phyloP scores from a whole-genome alignment of 768 basidiomycete genomes.

The Lactarius tabidus region DNA sequence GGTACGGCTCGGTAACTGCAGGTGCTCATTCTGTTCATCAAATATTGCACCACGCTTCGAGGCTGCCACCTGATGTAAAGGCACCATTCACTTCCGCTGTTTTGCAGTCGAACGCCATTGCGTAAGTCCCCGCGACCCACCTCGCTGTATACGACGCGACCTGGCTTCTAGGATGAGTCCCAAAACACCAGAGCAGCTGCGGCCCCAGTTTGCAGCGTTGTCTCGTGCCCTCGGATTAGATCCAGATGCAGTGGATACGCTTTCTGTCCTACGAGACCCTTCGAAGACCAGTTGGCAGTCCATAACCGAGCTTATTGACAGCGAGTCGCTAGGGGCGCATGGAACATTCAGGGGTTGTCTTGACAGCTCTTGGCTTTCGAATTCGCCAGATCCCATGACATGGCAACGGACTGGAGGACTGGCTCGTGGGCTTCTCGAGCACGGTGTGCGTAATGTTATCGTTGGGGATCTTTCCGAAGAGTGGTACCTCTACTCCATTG shows the following conservation, averaged over 20 bases:
- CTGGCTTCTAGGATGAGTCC: slow-evolving; percentile 43
- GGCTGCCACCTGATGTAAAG: slow-evolving; percentile 48
- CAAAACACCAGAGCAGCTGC: slow-evolving; percentile 54
- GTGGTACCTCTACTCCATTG: slow-evolving; percentile 74
- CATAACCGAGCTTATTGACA: slow-evolving; percentile 58
- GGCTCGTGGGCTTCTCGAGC: slow-evolving; percentile 47
- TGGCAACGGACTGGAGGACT: slow-evolving; percentile 65
- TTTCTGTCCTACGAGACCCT: slow-evolving; percentile 50
- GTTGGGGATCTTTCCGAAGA: slow-evolving; percentile 71
- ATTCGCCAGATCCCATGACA: slow-evolving; percentile 53
- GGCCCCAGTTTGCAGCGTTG: slow-evolving; percentile 60
- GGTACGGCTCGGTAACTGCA: slow-evolving; percentile 27
- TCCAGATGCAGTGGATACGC: slow-evolving; percentile 44
- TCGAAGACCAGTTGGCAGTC: slow-evolving; percentile 42
- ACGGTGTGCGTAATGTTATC: slow-evolving; percentile 57
- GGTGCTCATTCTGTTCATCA: slow-evolving; percentile 76
- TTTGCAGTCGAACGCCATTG: slow-evolving; percentile 71
- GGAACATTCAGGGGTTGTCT: slow-evolving; percentile 69
- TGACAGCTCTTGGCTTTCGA: slow-evolving; percentile 55
- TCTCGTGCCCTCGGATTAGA: slow-evolving; percentile 54
- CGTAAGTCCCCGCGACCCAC: slow-evolving; percentile 39
- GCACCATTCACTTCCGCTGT: slow-evolving; percentile 66
- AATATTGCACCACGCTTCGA: slow-evolving; percentile 63
- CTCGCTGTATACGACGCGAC: background rate
- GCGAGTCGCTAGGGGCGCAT: slow-evolving; percentile 46